These are phyloP conservation scores for Phytophthora rubi DNA, from an alignment of 352 stramenopile species.

Conservation along the genomic window DNA sequence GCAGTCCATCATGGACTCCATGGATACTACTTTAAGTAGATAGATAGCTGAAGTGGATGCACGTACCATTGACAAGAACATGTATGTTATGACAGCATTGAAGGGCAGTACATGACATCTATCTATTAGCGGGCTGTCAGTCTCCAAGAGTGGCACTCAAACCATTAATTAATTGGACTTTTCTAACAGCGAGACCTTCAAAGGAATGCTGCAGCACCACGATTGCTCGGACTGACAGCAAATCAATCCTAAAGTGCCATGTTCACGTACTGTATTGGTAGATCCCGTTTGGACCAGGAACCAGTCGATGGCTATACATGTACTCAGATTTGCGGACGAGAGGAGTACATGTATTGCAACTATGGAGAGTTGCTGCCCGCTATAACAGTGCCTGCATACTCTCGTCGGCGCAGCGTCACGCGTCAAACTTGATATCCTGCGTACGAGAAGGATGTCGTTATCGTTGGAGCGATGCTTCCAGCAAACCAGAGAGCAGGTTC, in stretches of 20 bases:
- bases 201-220: neutral
- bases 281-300: neutral
- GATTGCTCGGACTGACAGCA: neutral
- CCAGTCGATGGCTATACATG: too few relatives aligned
- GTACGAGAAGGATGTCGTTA: neutral
- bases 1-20: neutral
- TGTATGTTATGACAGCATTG: neutral
- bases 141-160: neutral
- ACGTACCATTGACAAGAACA: neutral
- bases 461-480: neutral
- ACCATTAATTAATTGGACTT: neutral
- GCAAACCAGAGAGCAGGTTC: neutral
- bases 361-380: neutral
- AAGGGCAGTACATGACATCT: neutral
- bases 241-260: neutral
- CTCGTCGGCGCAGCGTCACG: neutral
- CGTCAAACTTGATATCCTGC: neutral
- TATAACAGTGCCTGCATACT: neutral
- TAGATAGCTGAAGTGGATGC: constrained; percentile 1
- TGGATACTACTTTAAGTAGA: neutral
- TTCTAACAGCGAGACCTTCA: constrained; percentile 5
- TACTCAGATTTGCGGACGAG: neutral
- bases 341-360: neutral
- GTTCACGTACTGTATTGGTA: neutral
- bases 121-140: neutral